These are phyloP conservation scores for Saposhnikovia divaricata DNA, from an alignment of 129 eudicot genomes.

Conservation along the genomic window DNA sequence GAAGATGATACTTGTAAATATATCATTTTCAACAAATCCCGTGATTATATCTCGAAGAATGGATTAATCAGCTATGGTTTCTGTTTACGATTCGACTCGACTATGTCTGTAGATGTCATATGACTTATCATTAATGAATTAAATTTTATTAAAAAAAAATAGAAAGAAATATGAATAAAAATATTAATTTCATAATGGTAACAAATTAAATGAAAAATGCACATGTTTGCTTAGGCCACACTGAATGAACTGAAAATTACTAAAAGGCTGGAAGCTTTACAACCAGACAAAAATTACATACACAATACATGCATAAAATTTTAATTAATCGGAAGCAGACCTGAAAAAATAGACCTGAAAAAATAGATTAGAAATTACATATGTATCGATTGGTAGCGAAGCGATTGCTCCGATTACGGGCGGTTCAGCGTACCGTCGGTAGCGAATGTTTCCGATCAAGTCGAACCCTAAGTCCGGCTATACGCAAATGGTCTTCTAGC, in stretches of 20 bases:
- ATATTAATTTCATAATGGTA: too few relatives aligned
- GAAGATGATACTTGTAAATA: too few relatives aligned
- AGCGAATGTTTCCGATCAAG: not conserved
- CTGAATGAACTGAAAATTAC: not conserved
- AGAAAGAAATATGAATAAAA: too few relatives aligned
- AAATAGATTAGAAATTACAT: not conserved
- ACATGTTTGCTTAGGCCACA: too few relatives aligned
- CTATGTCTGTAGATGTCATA: too few relatives aligned
- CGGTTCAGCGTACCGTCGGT: not conserved
- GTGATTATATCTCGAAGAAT: too few relatives aligned
- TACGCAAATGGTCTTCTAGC: slow-evolving; percentile 7
- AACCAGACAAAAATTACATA: not conserved
- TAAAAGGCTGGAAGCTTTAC: not conserved
- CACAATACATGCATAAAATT: not conserved
- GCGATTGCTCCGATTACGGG: slow-evolving; percentile 31
- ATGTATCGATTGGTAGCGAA: slow-evolving; percentile 65
- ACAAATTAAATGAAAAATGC: not conserved
- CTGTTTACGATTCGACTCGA: too few relatives aligned
- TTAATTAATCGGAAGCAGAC: not conserved
- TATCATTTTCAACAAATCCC: too few relatives aligned
- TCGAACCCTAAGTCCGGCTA: slow-evolving; percentile 11
- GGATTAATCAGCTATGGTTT: too few relatives aligned
- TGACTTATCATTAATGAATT: too few relatives aligned
- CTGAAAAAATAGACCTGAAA: not conserved
- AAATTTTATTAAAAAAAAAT: too few relatives aligned